Percentiles rank a stretch among this genome's conserved stretches.
These are phyloP conservation scores for Quercus phellos DNA, from an alignment of 331 rosid species.

Conservation along the genomic window DNA sequence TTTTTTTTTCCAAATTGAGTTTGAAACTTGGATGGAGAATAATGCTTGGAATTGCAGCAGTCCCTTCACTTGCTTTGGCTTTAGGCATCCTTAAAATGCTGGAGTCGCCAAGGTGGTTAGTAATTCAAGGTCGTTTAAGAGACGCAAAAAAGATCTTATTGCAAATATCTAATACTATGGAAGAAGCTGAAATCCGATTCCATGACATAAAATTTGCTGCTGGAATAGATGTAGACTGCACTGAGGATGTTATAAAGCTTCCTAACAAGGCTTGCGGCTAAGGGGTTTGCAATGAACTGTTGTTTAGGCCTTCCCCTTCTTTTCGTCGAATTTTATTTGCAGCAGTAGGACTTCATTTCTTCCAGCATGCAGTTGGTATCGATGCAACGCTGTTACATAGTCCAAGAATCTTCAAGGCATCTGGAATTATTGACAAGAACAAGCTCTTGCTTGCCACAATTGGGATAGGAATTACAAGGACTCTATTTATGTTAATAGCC, in stretches of 20 bases:
- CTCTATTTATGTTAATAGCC: constrained; percentile 42
- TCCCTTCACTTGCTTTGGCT: constrained; percentile 50
- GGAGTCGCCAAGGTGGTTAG: constrained; percentile 86
- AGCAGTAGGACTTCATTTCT: constrained; percentile 69
- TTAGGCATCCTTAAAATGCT: constrained; percentile 57
- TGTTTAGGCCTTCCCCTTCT: constrained; percentile 43
- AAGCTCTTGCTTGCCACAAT: constrained; percentile 62
- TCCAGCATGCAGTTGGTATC: constrained; percentile 69
- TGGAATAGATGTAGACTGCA: constrained; percentile 39
- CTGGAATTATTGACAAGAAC: constrained; percentile 54
- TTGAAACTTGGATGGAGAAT: constrained; percentile 70
- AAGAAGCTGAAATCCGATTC: constrained; percentile 59
- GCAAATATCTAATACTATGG: constrained; percentile 28
- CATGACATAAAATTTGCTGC: constrained; percentile 50
- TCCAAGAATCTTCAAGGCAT: constrained; percentile 73
- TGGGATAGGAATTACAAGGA: constrained; percentile 53
- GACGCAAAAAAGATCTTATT: constrained; percentile 33
- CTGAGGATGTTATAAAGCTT: constrained; percentile 11
- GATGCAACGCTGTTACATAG: constrained; percentile 71
- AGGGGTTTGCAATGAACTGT: constrained; percentile 62
- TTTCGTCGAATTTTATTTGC: constrained; percentile 61
- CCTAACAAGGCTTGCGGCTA: constrained; percentile 6
- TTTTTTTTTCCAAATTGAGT: constrained; percentile 33
- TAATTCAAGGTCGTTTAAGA: constrained; percentile 53
- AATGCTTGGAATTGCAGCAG: constrained; percentile 71